phyloP scores from a whole-genome alignment of 2,329 filamentous ascomycete genomes.

The Beauveria pseudobassiana region DNA sequence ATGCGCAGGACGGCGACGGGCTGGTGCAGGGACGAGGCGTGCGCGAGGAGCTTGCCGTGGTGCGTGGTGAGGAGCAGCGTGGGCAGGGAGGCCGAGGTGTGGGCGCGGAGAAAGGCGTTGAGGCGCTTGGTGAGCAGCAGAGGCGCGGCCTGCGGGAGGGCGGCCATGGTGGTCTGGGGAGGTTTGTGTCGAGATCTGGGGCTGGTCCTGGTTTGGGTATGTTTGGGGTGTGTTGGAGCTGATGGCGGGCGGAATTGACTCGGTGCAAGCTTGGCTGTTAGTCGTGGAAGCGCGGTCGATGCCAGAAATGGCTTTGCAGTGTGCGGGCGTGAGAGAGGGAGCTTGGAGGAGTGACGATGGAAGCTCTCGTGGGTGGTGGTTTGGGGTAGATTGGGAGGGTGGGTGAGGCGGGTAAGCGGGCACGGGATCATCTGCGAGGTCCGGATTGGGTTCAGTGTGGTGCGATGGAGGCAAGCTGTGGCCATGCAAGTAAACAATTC shows the following conservation, averaged over 20 bases:
- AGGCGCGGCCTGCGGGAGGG: constrained; percentile 39
- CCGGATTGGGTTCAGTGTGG: constrained; percentile 8
- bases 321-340: not conserved
- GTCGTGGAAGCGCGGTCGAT: too few relatives aligned
- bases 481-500: too few relatives aligned
- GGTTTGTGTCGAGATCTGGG: not conserved
- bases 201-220: not conserved
- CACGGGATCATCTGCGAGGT: not conserved
- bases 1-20: constrained; percentile 51
- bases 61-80: constrained; percentile 53
- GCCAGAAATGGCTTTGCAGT: too few relatives aligned
- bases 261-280: too few relatives aligned
- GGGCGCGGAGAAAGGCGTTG: constrained; percentile 52
- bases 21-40: constrained; percentile 41
- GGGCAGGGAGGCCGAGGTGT: constrained; percentile 49
- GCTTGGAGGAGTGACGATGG: not conserved
- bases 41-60: constrained; percentile 56
- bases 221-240: not conserved
- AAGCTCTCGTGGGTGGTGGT: not conserved
- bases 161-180: constrained; percentile 22
- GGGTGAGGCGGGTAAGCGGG: not conserved
- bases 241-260: too few relatives aligned
- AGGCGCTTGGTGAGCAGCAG: constrained; percentile 60
- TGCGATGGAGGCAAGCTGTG: too few relatives aligned
- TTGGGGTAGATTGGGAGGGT: not conserved